Base-by-base conservation (phyloP, 306 rosid species). In the Malus asiatica region DNA sequence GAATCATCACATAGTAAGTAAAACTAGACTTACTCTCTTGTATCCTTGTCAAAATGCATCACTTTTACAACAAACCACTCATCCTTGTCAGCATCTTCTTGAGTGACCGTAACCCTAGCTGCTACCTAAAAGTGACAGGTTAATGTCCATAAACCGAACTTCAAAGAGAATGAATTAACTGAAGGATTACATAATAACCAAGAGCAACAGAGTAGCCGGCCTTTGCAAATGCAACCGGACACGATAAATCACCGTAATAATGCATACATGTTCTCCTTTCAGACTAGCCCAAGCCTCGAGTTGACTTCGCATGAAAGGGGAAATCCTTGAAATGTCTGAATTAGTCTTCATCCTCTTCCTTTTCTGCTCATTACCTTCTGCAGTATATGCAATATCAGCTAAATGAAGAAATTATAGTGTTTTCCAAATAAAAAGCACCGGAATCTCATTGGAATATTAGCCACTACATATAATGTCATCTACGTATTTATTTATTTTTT, bases 41-140 rank as follows among this genome's bases (percentile, higher is more conserved):
- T 86, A 75, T 96, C 99, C 87, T 92, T 96, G 52, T 96, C 98
- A 79, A 96, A 96, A 85, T 90, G 96, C 62, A 89, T 87, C 85
- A 96, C 98, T 89, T 96, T 96, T 7, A 96, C 98, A 68, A 96
- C 91, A 81, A 96, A 79, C 98, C 98, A 96, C 85, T 96, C 99
- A 6, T 92, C 93, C 87, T 90, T 90, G 32, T 92, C 99, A 78
- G 92, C 90, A 82, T 91, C 96, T 68, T 89, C 89, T 72, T 89
- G 85, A 20, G 89, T 90, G 79, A 92, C 99, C 82, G 86, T 92
- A 78, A 96, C 99, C 86, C 93, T 90, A 19, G 99, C 99, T 70
- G 99, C 98, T 64, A 96, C 99, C 99, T 96, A 84, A 68, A 74
- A 59, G 78, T 58, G 71, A 87, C 13, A 82, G 75, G 77, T 58